Percentiles rank a stretch among this genome's conserved stretches.
Conservation (phyloP, 768 basidiomycete species). For the Xerocomellus amylosporus region DNA sequence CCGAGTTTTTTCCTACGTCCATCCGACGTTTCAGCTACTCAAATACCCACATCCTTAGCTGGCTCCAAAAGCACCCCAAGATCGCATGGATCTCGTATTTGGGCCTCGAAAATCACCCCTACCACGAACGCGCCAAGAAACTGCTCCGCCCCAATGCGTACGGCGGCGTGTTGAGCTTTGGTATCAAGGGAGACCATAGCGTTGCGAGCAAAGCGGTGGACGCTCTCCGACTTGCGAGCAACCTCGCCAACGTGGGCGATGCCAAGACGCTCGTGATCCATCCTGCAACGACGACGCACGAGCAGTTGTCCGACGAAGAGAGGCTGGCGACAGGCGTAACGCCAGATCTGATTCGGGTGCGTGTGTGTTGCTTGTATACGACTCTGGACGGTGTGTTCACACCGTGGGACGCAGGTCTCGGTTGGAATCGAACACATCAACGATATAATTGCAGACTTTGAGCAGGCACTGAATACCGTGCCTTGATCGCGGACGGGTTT, state of each 20-base stretch:
- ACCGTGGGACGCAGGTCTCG: constrained; percentile 31
- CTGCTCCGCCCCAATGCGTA: constrained; percentile 52
- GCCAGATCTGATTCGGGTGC: constrained; percentile 54
- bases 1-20: not conserved
- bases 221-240: constrained; percentile 62
- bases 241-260: constrained; percentile 72
- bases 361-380: constrained; percentile 17
- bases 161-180: constrained; percentile 78
- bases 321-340: constrained; percentile 50
- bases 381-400: too few species aligned
- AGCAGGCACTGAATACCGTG: constrained; percentile 35
- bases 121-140: constrained; percentile 55
- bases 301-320: constrained; percentile 51
- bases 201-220: constrained; percentile 65
- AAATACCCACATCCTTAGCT: constrained; percentile 22
- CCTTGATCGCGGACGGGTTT: not conserved
- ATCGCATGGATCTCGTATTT: constrained; percentile 79
- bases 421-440: constrained; percentile 44
- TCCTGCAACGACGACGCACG: constrained; percentile 57
- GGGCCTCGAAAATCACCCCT: constrained; percentile 61
- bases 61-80: constrained; percentile 60
- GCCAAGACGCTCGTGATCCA: constrained; percentile 64
- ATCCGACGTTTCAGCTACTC: not conserved
- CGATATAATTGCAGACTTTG: constrained; percentile 49
- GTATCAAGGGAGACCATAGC: constrained; percentile 56